These are phyloP conservation scores for Thermothelomyces thermophilus DNA, from an alignment of 2,329 filamentous ascomycete species.

Conservation along the genomic window DNA sequence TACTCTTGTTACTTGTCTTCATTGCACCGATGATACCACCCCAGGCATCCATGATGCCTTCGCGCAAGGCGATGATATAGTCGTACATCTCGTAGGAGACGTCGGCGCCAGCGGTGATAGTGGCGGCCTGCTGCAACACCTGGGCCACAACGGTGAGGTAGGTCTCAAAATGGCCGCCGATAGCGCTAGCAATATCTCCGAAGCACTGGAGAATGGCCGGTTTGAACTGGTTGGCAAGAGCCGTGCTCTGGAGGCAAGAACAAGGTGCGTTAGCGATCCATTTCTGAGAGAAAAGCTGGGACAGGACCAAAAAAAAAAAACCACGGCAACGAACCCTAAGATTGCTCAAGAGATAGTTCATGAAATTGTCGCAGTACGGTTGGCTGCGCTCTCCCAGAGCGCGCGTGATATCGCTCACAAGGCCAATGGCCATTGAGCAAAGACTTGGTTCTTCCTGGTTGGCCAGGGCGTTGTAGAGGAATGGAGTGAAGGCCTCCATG, in stretches of 20 bases:
- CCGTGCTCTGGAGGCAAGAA: conserved; percentile 55
- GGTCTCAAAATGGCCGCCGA: conserved; percentile 83
- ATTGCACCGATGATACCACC: conserved; percentile 93
- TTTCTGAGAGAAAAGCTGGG: neutral
- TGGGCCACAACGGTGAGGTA: conserved; percentile 89
- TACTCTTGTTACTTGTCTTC: conserved; percentile 74
- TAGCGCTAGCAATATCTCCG: conserved; percentile 93
- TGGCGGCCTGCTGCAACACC: conserved; percentile 87
- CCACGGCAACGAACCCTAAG: conserved; percentile 64
- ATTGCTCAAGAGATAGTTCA: conserved; percentile 96
- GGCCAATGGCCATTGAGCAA: conserved; percentile 93
- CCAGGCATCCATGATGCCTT: conserved; percentile 99
- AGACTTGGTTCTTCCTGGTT: conserved; percentile 94
- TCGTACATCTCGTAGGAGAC: conserved; percentile 93
- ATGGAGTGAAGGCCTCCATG: conserved; percentile 91
- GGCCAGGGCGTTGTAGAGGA: conserved; percentile 85
- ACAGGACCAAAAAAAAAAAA: conserved; percentile 10
- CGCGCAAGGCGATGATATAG: conserved; percentile 88
- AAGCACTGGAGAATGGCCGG: conserved; percentile 97
- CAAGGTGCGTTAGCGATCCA: conserved; percentile 4
- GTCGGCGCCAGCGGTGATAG: conserved; percentile 70
- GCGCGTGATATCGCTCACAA: conserved; percentile 93
- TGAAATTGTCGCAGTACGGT: conserved; percentile 93
- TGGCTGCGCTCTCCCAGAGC: conserved; percentile 85
- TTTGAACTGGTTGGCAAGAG: conserved; percentile 94